phyloP scores from a whole-genome alignment of 2,329 filamentous ascomycete species.

The Trematosphaeria pertusa region DNA sequence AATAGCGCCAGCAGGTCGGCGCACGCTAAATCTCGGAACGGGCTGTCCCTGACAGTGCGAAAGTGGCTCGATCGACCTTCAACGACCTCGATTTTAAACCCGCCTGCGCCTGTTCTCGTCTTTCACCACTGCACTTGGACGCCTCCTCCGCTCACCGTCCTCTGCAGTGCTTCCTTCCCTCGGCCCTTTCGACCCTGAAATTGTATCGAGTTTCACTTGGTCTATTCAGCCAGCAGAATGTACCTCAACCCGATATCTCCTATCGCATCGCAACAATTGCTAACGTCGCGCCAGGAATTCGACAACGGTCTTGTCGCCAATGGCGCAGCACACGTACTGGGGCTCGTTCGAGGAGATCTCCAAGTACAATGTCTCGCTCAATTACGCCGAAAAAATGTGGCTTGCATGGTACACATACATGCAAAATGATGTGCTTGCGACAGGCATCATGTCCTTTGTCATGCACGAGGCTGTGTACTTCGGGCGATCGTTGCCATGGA shows the following conservation, averaged over 20 bases:
- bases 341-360: constrained; percentile 70
- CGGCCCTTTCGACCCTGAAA: not conserved
- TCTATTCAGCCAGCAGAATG: constrained; percentile 7
- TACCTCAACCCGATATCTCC: constrained; percentile 10
- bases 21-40: constrained; percentile 25
- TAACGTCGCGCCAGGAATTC: constrained; percentile 44
- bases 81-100: constrained; percentile 39
- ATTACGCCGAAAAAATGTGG: constrained; percentile 87
- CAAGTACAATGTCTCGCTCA: constrained; percentile 83
- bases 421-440: constrained; percentile 96
- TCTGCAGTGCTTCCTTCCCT: constrained; percentile 23
- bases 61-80: constrained; percentile 35
- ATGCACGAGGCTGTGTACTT: constrained; percentile 98
- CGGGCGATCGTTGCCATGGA: constrained; percentile 87
- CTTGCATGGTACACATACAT: constrained; percentile 96
- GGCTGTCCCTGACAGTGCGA: constrained; percentile 27
- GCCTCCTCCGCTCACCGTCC: constrained; percentile 11
- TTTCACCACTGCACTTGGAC: constrained; percentile 25
- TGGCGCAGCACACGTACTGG: constrained; percentile 66
- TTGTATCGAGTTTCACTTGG: constrained; percentile 1
- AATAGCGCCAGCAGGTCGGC: constrained; percentile 2
- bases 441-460: constrained; percentile 94
- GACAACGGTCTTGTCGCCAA: constrained; percentile 41
- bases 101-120: constrained; percentile 21
- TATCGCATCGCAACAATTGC: constrained; percentile 18